phyloP scores from a whole-genome alignment of 2,329 filamentous ascomycete species.

The Botrytis paeoniae region DNA sequence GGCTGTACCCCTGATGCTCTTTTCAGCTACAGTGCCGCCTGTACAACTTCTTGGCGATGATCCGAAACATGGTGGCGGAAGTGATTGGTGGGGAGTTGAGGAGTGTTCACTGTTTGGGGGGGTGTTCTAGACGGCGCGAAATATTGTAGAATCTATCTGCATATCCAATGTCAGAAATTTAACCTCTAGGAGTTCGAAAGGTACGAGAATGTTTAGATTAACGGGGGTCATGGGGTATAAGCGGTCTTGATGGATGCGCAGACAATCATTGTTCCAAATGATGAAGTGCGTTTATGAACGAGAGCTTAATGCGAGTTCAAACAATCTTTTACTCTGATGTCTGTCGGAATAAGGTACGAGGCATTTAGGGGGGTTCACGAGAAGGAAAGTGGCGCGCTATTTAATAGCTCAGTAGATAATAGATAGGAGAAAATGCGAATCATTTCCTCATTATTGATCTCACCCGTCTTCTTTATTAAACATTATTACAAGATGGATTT shows the following conservation, averaged over 20 bases:
- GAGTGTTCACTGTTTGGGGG: background rate
- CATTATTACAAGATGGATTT: background rate
- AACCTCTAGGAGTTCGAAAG: background rate
- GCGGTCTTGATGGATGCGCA: background rate
- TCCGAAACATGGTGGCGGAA: slow-evolving; percentile 8
- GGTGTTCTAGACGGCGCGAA: background rate
- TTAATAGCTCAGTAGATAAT: background rate
- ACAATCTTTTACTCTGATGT: background rate
- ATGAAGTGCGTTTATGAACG: background rate
- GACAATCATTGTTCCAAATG: background rate
- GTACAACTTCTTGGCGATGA: background rate
- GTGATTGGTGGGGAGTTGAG: background rate
- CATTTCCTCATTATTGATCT: background rate
- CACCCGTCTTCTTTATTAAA: background rate
- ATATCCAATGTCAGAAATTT: background rate
- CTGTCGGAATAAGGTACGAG: background rate
- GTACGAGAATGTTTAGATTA: background rate
- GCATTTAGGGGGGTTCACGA: background rate
- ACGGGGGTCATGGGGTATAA: background rate
- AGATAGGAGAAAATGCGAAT: no score
- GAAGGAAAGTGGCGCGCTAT: background rate
- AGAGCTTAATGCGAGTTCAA: background rate
- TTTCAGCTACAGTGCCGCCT: background rate
- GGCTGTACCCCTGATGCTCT: background rate
- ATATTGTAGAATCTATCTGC: background rate